Evolutionary conservation across 495 filamentous ascomycete genomes (phyloP), one percentile per base, ranked within the genome.

Genomic region (Margaritispora aquatica): DNA sequence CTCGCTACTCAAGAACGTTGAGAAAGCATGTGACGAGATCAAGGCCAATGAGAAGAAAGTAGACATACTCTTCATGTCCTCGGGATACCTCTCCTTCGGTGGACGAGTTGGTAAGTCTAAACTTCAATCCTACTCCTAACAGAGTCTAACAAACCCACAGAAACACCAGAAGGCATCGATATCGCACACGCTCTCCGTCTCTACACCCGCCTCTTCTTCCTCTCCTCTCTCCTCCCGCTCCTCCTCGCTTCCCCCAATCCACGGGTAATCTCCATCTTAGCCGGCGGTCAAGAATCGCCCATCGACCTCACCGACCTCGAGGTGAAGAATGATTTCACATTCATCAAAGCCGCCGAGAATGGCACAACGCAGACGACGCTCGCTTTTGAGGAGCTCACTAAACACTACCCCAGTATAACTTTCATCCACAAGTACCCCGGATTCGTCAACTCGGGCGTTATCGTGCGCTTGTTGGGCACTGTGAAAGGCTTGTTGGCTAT

Each of bases 351-450:
- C 11, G 55, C 58, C 2, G 38, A 10, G 9, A 59, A 61, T 24
- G 63, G 59, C 2, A 60, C 63, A 0, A 68, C 65, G 26, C 57
- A 66, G 34, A 70, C 64, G 15, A 65, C 68, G 20, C 61, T 69
- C 10, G 67, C 66, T 15, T 67, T 76, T 31, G 72, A 74, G 41
- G 61, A 70, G n/a, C 50, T 77, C 0, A 70, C 73, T 0, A 52
- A 57, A 1, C 31, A 21, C 0, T 46, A 73, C 24, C 73, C 68
- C 0, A 54, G 27, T 0, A 66, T 76, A 2, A 69, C 65, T 38
- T 76, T 73, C 52, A 60, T 76, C 7, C 52, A 54, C 52, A 54
- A 54, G 29, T 77, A 67, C 57, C 75, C 74, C 2, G 74, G 75
- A 1, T 60, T 73, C 5, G 74, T 76, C 0, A 52, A 59, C 1